Evolutionary conservation across 345 rosid species (phyloP).

Genomic region (Lepidium sativum): DNA sequence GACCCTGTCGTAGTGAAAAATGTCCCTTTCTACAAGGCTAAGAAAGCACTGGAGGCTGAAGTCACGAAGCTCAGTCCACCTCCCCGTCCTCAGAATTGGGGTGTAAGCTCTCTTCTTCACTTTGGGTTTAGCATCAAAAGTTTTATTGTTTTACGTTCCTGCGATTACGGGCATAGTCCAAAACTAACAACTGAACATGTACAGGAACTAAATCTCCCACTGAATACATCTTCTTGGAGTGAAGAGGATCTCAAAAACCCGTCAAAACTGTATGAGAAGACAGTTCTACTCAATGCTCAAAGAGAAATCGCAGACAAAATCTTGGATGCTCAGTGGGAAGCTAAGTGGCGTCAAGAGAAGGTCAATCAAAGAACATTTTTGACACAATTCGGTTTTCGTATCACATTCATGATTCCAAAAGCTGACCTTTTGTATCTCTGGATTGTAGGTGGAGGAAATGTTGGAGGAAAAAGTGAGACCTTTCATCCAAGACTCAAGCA

Average conservation of each 20-base stretch:
- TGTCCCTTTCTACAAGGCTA: slow-evolving; percentile 77
- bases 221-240: slow-evolving; percentile 76
- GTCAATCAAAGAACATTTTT: slow-evolving; percentile 24
- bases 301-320: slow-evolving; percentile 78
- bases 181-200: slow-evolving; percentile 14
- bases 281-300: slow-evolving; percentile 90
- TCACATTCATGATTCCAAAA: background rate
- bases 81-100: slow-evolving; percentile 86
- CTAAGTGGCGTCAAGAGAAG: slow-evolving; percentile 91
- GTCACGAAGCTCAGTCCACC: slow-evolving; percentile 70
- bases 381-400: background rate
- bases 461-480: slow-evolving; percentile 84
- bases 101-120: slow-evolving; percentile 40
- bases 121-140: background rate
- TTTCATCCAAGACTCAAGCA: slow-evolving; percentile 41
- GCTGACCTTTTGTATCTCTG: background rate
- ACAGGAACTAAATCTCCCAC: slow-evolving; percentile 81
- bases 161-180: background rate
- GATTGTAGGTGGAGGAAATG: slow-evolving; percentile 59
- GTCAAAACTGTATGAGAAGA: slow-evolving; percentile 72
- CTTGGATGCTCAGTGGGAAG: slow-evolving; percentile 86
- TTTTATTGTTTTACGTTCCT: background rate
- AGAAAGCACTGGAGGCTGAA: slow-evolving; percentile 70
- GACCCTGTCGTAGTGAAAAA: slow-evolving; percentile 77
- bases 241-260: slow-evolving; percentile 86